phyloP scores from a whole-genome alignment of 139 green algal genomes.

The Chlamydomonas incerta region DNA sequence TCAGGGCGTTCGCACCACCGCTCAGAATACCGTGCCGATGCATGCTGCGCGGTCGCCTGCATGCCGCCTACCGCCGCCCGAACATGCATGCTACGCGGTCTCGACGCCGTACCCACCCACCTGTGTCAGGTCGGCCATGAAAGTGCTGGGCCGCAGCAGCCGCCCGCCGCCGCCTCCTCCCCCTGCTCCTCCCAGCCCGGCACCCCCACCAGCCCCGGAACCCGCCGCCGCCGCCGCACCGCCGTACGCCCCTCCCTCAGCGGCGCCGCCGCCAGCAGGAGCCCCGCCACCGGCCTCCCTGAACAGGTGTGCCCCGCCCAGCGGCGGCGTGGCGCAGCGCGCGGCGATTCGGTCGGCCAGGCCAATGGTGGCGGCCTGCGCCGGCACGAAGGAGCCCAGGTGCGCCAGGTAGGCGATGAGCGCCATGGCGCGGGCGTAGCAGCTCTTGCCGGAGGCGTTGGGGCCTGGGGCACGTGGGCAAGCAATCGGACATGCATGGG shows the following conservation, averaged over 20 bases:
- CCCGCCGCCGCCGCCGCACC: too few relatives aligned
- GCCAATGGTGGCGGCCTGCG: constrained; percentile 67
- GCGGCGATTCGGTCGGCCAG: constrained; percentile 89
- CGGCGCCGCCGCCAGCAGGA: constrained; percentile 16
- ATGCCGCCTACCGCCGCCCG: too few relatives aligned
- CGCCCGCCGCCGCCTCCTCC: constrained; percentile 53
- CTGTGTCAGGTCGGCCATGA: constrained; percentile 89
- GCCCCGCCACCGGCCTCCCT: background rate
- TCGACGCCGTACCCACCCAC: too few relatives aligned
- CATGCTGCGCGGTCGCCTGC: too few relatives aligned
- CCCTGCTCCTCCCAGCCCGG: too few relatives aligned
- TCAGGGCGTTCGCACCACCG: too few relatives aligned
- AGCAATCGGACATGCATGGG: too few relatives aligned
- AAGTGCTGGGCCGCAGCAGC: constrained; percentile 67
- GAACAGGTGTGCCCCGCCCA: background rate
- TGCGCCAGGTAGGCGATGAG: constrained; percentile 92
- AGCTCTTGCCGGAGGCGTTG: constrained; percentile 86
- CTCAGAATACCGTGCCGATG: too few relatives aligned
- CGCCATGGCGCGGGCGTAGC: constrained; percentile 90
- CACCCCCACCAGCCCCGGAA: too few relatives aligned
- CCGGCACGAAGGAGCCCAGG: constrained; percentile 77
- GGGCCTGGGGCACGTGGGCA: constrained; percentile 59
- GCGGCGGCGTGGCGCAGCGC: background rate
- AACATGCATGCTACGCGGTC: too few relatives aligned
- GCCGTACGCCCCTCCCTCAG: background rate